Base-by-base conservation (phyloP, 768 basidiomycete genomes). In the Antrodiella citrinella region DNA sequence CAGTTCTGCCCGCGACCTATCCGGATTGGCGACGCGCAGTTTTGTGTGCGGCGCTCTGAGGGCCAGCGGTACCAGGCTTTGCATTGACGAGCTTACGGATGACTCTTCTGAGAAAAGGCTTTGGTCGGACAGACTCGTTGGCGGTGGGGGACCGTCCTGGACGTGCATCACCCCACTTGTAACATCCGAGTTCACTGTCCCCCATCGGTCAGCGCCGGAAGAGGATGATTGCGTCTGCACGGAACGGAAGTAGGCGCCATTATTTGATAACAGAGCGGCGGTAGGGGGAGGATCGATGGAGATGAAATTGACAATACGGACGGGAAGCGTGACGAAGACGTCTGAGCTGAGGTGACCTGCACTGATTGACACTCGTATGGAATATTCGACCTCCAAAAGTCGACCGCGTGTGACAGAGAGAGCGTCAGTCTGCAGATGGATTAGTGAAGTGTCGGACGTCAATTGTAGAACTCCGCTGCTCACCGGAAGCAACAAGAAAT, bases 241-340 rank as follows among this genome's bases (percentile, higher is more conserved):
- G 10, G 51, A 40, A 15, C 42, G 23, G 19, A 49, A 40, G 43
- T 49, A 53, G n/a, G 47, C 52, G 3, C 48, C 49, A n/a, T 18
- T 45, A 9, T 45, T n/a, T 10, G 61, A 55, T 4, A 57, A 40
- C 26, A 56, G 49, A 0, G 54, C 56, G 4, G 51, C 51, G 40
- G 50, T 58, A 10, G 83, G 82, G 11, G 84, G 85, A 19, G 90
- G 88, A 63, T 94, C 90, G 54, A 96, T 71, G 11, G 91, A 93
- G 23, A 92, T 66, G 67, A 90, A 88, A 62, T 85, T 92, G 69
- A 92, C 72, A 58, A 94, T 78, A 15, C 76, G 74, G 55, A 92
- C 69, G 0, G 92, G 92, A 7, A 93, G 63, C 19, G 78, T 79
- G 52, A 85, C 84, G 49, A 77, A 73, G 24, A 91, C 69, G 49